These are phyloP conservation scores for Kwoniella pini DNA, from an alignment of 768 basidiomycete species.

Conservation along the genomic window DNA sequence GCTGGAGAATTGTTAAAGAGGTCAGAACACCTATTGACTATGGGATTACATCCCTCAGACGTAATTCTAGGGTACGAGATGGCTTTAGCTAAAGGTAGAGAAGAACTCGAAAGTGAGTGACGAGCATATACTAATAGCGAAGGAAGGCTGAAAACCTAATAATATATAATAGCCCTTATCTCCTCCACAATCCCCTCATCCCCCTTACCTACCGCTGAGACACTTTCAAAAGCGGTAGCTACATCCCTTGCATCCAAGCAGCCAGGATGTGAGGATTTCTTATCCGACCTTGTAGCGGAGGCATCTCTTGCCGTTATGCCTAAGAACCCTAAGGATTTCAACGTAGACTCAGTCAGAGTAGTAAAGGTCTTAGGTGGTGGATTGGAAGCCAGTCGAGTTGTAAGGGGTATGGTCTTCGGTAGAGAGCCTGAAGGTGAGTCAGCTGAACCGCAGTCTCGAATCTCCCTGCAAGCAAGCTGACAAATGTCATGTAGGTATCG, in stretches of 20 bases:
- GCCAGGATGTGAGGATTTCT: slow-evolving; percentile 84
- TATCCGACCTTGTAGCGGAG: slow-evolving; percentile 83
- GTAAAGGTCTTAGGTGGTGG: slow-evolving; percentile 98
- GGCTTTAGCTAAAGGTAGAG: slow-evolving; percentile 75
- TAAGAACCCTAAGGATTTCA: slow-evolving; percentile 79
- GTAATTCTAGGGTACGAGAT: slow-evolving; percentile 94
- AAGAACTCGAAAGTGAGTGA: slow-evolving; percentile 89
- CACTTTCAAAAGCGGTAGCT: slow-evolving; percentile 70
- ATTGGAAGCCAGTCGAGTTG: slow-evolving; percentile 78
- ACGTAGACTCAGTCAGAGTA: slow-evolving; percentile 95
- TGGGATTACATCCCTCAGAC: slow-evolving; percentile 97
- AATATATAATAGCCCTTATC: slow-evolving; percentile 29
- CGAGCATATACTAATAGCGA: no score
- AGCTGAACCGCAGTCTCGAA: background rate
- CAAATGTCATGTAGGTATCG: slow-evolving; percentile 60
- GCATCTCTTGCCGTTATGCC: slow-evolving; percentile 88
- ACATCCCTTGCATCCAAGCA: slow-evolving; percentile 97
- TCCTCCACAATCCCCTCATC: slow-evolving; percentile 24
- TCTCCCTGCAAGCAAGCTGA: background rate
- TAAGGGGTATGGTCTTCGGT: slow-evolving; percentile 97
- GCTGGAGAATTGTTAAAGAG: slow-evolving; percentile 93
- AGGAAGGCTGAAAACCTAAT: background rate
- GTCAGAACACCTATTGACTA: slow-evolving; percentile 84
- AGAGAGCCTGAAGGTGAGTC: slow-evolving; percentile 84
- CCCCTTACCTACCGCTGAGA: slow-evolving; percentile 72